Conservation (phyloP, 1,284 basidiomycete species). For the Ceratobasidium sp. region DNA sequence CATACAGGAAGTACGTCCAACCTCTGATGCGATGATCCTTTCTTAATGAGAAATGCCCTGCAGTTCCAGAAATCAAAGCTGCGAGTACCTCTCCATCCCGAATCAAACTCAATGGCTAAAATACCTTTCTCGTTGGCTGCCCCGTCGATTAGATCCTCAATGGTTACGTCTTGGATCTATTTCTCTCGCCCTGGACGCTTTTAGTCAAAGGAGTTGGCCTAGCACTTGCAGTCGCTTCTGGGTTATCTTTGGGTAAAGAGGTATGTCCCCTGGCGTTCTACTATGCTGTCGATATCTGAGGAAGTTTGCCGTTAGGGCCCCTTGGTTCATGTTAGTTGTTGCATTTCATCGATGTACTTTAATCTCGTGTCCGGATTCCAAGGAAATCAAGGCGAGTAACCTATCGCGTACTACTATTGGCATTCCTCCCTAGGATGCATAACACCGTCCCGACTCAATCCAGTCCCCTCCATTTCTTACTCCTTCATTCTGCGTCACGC, state of each 20-base stretch:
- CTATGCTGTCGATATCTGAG: neutral
- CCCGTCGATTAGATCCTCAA: constrained; percentile 68
- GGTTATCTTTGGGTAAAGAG: constrained; percentile 82
- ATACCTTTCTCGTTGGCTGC: neutral
- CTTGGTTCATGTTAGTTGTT: constrained; percentile 78
- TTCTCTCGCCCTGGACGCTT: constrained; percentile 79
- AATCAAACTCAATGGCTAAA: neutral
- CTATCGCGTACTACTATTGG: neutral
- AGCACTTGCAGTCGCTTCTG: constrained; percentile 82
- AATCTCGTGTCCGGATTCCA: constrained; percentile 69
- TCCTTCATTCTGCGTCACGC: too few species aligned
- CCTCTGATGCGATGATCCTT: constrained; percentile 11
- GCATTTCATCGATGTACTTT: constrained; percentile 72
- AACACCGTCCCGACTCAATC: neutral
- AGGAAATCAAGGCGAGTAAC: constrained; percentile 69
- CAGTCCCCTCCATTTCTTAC: neutral
- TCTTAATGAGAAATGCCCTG: neutral
- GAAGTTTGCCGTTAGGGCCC: constrained; percentile 66
- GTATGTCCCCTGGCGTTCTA: constrained; percentile 53
- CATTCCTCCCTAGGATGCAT: neutral
- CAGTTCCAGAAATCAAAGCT: constrained; percentile 83
- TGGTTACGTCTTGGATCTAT: constrained; percentile 78
- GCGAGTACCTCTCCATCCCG: constrained; percentile 58
- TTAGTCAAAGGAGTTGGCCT: constrained; percentile 83
- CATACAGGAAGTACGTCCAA: constrained; percentile 79